These are phyloP conservation scores for Sisymbrium altissimum DNA, from an alignment of 345 rosid species.

Conservation along the genomic window DNA sequence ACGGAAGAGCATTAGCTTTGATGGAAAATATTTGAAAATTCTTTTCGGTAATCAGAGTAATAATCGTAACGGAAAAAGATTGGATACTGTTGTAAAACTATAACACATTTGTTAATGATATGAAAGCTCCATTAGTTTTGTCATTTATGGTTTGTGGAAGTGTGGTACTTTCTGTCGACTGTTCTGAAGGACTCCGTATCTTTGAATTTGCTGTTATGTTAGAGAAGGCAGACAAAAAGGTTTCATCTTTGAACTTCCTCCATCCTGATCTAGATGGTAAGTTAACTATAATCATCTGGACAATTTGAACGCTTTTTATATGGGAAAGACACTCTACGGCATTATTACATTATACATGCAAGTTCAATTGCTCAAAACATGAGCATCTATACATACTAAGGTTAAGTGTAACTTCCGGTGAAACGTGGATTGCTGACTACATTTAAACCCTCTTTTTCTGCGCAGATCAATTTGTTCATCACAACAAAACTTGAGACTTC, in stretches of 20 bases:
- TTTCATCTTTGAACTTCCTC: constrained; percentile 1
- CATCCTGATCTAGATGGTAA: constrained; percentile 16
- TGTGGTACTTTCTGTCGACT: constrained; percentile 5
- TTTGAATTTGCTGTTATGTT: constrained; percentile 3
- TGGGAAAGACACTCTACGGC: background rate
- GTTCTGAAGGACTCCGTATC: constrained; percentile 7
- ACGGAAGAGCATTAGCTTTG: constrained; percentile 14
- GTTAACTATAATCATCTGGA: constrained; percentile 18
- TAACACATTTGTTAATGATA: constrained; percentile 14
- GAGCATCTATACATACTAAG: background rate
- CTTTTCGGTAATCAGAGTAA: constrained; percentile 28
- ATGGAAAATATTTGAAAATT: constrained; percentile 10
- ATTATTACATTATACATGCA: constrained; percentile 1
- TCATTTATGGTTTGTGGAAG: constrained; percentile 5
- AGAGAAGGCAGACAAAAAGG: background rate
- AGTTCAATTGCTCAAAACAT: background rate
- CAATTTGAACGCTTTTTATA: constrained; percentile 17
- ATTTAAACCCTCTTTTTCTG: background rate
- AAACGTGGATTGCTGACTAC: constrained; percentile 14
- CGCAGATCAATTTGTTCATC: constrained; percentile 8
- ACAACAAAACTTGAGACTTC: background rate
- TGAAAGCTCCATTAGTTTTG: background rate
- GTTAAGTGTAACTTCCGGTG: background rate
- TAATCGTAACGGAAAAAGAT: constrained; percentile 1
- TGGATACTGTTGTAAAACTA: constrained; percentile 21